Conservation (phyloP, 1,139 yeast species). For the Spencermartinsiella ligniputridi region DNA sequence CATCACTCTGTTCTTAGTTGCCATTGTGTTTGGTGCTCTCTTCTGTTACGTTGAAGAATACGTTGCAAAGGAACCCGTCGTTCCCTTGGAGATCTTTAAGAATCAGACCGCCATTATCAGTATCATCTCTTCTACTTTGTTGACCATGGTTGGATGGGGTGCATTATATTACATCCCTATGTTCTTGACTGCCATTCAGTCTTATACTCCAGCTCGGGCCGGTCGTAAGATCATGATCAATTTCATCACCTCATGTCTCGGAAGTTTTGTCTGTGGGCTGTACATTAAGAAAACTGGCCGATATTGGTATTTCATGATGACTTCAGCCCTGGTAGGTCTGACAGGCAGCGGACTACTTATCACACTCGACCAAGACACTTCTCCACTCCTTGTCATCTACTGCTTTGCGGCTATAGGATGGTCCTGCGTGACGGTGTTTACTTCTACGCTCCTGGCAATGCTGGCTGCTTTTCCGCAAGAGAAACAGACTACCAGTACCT, state of each 20-base stretch:
- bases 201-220: slow-evolving; percentile 53
- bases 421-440: slow-evolving; percentile 52
- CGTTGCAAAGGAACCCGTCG: slow-evolving; percentile 61
- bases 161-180: slow-evolving; percentile 61
- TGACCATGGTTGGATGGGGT: slow-evolving; percentile 52
- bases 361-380: slow-evolving; percentile 53
- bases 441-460: slow-evolving; percentile 62
- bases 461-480: slow-evolving; percentile 61
- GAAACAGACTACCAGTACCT: slow-evolving; percentile 68
- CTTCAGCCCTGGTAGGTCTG: slow-evolving; percentile 43
- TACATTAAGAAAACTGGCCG: slow-evolving; percentile 68
- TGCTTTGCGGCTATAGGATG: slow-evolving; percentile 52
- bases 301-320: slow-evolving; percentile 49
- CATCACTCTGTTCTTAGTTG: slow-evolving; percentile 25
- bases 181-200: slow-evolving; percentile 53
- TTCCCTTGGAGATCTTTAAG: slow-evolving; percentile 53
- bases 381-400: slow-evolving; percentile 50
- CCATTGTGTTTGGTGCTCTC: slow-evolving; percentile 35
- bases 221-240: slow-evolving; percentile 63
- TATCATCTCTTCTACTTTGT: slow-evolving; percentile 59
- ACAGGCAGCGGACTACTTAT: slow-evolving; percentile 41
- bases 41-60: slow-evolving; percentile 48
- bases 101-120: slow-evolving; percentile 43
- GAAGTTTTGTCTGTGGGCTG: slow-evolving; percentile 64
- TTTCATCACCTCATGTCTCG: slow-evolving; percentile 61